Conservation (phyloP, 139 green algal genomes). For the Tetraselmis chui region DNA sequence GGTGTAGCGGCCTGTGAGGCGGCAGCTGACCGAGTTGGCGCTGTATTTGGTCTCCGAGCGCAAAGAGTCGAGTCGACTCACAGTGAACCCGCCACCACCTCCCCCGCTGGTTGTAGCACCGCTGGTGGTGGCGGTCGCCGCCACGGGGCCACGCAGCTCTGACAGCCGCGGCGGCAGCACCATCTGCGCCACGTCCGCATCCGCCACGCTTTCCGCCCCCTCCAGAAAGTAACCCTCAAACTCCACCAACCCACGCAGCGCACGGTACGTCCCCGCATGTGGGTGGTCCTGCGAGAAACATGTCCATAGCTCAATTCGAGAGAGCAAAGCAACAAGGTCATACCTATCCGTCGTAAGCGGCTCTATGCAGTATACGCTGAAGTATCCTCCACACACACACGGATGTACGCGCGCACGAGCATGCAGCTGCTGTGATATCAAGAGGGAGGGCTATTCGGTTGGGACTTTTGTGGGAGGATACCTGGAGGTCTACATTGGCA, state of each 20-base stretch:
- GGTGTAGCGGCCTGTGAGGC: slow-evolving; percentile 5
- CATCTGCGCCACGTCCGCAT: not conserved
- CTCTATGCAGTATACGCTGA: too few relatives aligned
- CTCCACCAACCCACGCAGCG: slow-evolving; percentile 29
- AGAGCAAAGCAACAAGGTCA: too few relatives aligned
- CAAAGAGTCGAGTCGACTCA: slow-evolving; percentile 25
- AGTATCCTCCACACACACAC: too few relatives aligned
- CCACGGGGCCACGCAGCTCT: slow-evolving; percentile 13
- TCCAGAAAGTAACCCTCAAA: slow-evolving; percentile 38
- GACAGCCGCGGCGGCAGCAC: slow-evolving; percentile 13
- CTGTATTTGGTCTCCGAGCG: slow-evolving; percentile 39
- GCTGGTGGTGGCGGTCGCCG: too few relatives aligned
- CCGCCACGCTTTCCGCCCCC: slow-evolving; percentile 4
- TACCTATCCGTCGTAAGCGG: too few relatives aligned
- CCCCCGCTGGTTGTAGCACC: too few relatives aligned
- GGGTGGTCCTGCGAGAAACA: slow-evolving; percentile 25
- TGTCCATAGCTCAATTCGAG: too few relatives aligned
- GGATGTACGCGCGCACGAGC: too few relatives aligned
- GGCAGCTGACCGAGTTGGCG: slow-evolving; percentile 30
- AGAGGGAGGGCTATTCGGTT: too few relatives aligned
- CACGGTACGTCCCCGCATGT: slow-evolving; percentile 17
- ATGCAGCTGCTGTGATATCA: too few relatives aligned
- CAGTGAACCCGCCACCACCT: slow-evolving; percentile 8
- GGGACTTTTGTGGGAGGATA: too few relatives aligned
- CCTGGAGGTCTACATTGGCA: not conserved